These are phyloP conservation scores for Allium fistulosum DNA, from an alignment of 106 monocot genomes.

Conservation along the genomic window DNA sequence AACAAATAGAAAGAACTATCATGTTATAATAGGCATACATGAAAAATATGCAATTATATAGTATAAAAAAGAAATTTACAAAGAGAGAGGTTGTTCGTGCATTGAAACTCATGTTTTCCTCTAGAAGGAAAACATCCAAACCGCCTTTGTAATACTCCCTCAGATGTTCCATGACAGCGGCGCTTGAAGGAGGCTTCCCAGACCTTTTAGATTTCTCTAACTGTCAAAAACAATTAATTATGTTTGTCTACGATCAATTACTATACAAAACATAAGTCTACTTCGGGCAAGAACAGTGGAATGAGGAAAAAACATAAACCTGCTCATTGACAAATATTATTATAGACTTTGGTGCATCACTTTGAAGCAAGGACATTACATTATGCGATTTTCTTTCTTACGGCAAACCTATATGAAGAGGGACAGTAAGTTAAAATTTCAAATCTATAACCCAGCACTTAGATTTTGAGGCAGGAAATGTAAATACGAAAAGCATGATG, in stretches of 20 bases:
- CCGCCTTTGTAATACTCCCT: constrained; percentile 46
- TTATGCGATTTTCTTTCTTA: constrained; percentile 45
- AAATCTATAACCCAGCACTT: not conserved
- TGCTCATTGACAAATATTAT: constrained; percentile 88
- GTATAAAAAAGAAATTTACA: constrained; percentile 24
- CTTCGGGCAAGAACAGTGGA: too few species aligned
- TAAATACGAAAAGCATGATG: not conserved
- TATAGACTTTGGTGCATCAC: constrained; percentile 63
- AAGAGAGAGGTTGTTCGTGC: constrained; percentile 60
- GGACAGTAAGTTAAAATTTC: not conserved
- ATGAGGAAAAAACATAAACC: constrained; percentile 26
- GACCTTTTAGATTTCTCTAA: constrained; percentile 77
- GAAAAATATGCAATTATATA: not conserved
- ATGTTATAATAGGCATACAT: too few species aligned
- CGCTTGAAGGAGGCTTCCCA: constrained; percentile 54
- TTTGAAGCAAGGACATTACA: constrained; percentile 56
- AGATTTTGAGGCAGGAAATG: too few species aligned
- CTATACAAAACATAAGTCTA: too few species aligned
- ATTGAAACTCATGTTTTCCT: constrained; percentile 95
- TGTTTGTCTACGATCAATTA: too few species aligned
- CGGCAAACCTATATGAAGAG: constrained; percentile 40
- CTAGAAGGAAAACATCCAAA: constrained; percentile 58
- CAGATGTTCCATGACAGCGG: constrained; percentile 56
- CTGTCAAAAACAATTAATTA: constrained; percentile 9
- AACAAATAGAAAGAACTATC: too few species aligned